These are phyloP conservation scores for Nepenthes mirabilis DNA, from an alignment of 148 eudicot species.

Conservation along the genomic window DNA sequence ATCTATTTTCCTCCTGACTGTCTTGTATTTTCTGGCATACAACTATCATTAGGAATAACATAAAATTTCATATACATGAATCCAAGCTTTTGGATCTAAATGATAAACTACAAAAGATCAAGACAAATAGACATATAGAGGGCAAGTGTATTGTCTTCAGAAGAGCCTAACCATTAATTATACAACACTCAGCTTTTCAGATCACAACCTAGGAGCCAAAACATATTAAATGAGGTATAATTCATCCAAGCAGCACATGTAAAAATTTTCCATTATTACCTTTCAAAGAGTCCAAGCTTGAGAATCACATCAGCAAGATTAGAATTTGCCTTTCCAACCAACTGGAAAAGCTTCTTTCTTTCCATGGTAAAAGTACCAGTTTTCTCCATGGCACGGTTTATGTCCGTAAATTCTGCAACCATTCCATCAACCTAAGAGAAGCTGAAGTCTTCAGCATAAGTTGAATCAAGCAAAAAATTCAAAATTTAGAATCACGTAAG, in stretches of 20 bases:
- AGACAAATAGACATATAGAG: too few relatives aligned
- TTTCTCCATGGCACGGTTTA: constrained; percentile 95
- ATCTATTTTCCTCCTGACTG: too few relatives aligned
- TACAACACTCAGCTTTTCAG: too few relatives aligned
- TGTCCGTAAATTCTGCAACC: constrained; percentile 96
- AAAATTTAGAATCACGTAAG: constrained; percentile 1
- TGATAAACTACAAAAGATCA: too few relatives aligned
- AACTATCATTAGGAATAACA: too few relatives aligned
- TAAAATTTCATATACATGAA: too few relatives aligned
- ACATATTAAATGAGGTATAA: too few relatives aligned
- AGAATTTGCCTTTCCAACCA: constrained; percentile 95
- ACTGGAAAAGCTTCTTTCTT: constrained; percentile 84
- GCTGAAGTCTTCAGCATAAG: constrained; percentile 6
- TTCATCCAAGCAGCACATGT: not conserved
- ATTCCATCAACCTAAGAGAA: constrained; percentile 79
- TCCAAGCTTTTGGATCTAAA: too few relatives aligned
- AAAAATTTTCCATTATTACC: constrained; percentile 23
- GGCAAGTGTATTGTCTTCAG: too few relatives aligned
- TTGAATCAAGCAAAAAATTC: constrained; percentile 1
- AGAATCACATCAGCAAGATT: constrained; percentile 94
- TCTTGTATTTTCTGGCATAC: too few relatives aligned
- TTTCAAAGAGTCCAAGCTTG: constrained; percentile 92
- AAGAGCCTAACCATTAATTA: too few relatives aligned
- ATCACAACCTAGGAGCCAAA: too few relatives aligned
- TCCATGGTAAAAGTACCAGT: constrained; percentile 90